Evolutionary conservation across 202 grass and related monocot species (phyloP), one percentile per base, ranked within the genome.

Genomic region (Bolboschoenoplectus hybrid): DNA sequence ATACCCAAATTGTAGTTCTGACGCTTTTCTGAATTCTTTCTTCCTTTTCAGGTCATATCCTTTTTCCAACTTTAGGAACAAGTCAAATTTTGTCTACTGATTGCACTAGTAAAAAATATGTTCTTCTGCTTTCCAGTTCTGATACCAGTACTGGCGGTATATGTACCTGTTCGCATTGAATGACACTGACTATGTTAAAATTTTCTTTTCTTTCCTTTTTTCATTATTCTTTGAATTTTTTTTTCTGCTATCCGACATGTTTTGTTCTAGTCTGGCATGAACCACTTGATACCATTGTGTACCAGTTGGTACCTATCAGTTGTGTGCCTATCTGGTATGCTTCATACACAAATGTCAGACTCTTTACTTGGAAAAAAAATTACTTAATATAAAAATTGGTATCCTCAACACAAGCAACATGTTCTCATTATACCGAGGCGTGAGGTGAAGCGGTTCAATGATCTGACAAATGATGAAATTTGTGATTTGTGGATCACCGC

Each of bases 401-500:
- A 6, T 26, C 56, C 84, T 86, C 43, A 86, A 67, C 69, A 86
- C 45, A 78, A 79, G 47, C 55, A 50, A 86, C 84, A 86, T 86
- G 84, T 86, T 50, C 84, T 86, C 36, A 58, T 86, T 17, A 66
- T 64, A 53, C 58, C 73, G 1, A 86, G 84, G 20, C 72, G 84
- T 56, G 84, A 80, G 63, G 84, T 80, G 52, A 86, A 80, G 32
- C 84, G 84, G 13, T 86, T 86, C 45, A 55, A 17, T 77, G 84
- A 86, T 86, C 84, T 86, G 32, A 86, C 60, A 53, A 44, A 64
- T 12, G 58, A 86, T 19, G 73, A 86, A 79, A 86, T 67, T 53
- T 49, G 71, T 5, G 84, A 86, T 67, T 56, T 86, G 46, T 86
- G 70, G 84, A 63, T 16, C 6, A 80, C 84, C 3, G 84, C 84